Evolutionary conservation across 2,329 filamentous ascomycete species (phyloP).

Genomic region (Drechslerella coelobrocha): DNA sequence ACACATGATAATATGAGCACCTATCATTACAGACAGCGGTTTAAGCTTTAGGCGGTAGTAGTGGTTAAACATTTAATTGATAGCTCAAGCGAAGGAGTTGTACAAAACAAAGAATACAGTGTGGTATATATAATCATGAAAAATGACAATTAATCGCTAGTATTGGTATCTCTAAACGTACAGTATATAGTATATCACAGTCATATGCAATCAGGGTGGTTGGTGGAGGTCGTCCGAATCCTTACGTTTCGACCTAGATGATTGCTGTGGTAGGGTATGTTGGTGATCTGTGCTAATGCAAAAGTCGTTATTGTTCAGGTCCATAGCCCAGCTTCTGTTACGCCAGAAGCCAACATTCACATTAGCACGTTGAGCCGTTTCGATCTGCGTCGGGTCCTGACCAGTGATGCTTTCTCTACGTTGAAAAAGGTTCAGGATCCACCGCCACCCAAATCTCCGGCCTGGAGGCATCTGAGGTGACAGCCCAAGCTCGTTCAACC

Average conservation of each 20-base stretch:
- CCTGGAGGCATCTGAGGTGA: constrained; percentile 34
- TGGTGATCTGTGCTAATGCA: constrained; percentile 18
- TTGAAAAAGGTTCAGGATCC: constrained; percentile 11
- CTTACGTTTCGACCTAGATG: not conserved
- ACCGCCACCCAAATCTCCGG: constrained; percentile 4
- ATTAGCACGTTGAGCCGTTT: not conserved
- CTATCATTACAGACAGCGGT: too few relatives aligned
- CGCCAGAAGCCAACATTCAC: constrained; percentile 35
- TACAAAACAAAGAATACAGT: too few relatives aligned
- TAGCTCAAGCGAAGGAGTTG: too few relatives aligned
- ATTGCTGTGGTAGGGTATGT: constrained; percentile 19
- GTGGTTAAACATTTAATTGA: too few relatives aligned
- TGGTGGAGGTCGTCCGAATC: too few relatives aligned
- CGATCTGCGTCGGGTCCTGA: constrained; percentile 3
- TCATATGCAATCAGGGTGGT: too few relatives aligned
- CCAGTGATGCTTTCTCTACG: constrained; percentile 7
- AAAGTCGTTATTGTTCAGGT: constrained; percentile 38
- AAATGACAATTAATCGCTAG: too few relatives aligned
- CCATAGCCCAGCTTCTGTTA: constrained; percentile 14
- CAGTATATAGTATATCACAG: too few relatives aligned
- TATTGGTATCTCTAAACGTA: too few relatives aligned
- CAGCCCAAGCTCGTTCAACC: constrained; percentile 27
- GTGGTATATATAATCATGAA: too few relatives aligned
- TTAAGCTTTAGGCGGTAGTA: too few relatives aligned
- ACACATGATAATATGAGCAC: too few relatives aligned